Percentiles rank a stretch among this genome's conserved stretches.
Evolutionary conservation across 345 rosid species (phyloP).

Genomic region (Aquilaria yunnanensis): DNA sequence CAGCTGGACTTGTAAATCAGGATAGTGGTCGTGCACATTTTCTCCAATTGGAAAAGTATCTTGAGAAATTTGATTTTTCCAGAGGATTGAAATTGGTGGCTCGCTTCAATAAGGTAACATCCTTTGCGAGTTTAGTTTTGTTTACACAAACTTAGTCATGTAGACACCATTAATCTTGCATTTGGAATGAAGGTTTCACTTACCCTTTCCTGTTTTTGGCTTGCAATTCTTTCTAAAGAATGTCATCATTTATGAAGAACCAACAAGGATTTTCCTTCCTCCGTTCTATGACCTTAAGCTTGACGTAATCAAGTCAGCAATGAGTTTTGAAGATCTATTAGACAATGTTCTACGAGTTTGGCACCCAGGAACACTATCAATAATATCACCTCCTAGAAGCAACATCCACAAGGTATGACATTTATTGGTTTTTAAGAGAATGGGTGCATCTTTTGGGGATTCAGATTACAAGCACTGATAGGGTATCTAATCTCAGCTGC

Average conservation of each 20-base stretch:
- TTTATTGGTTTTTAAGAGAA: background rate
- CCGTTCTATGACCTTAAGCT: slow-evolving; percentile 15
- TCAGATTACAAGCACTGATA: background rate
- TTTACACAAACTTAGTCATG: background rate
- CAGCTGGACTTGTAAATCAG: background rate
- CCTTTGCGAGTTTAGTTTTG: background rate
- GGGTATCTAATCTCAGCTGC: background rate
- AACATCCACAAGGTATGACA: slow-evolving; percentile 23
- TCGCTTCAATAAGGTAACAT: slow-evolving; percentile 19
- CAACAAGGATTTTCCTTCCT: slow-evolving; percentile 15
- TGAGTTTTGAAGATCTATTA: slow-evolving; percentile 16
- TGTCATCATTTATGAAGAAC: slow-evolving; percentile 28
- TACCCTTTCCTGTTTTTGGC: background rate
- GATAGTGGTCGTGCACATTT: slow-evolving; percentile 6
- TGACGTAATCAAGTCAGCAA: slow-evolving; percentile 21
- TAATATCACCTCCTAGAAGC: slow-evolving; percentile 19
- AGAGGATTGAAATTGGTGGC: slow-evolving; percentile 25
- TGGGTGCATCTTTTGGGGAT: background rate
- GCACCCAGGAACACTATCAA: slow-evolving; percentile 20
- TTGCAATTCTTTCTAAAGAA: slow-evolving; percentile 12
- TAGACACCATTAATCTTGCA: background rate
- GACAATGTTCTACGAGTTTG: slow-evolving; percentile 19
- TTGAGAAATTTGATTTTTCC: slow-evolving; percentile 19
- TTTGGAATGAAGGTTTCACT: background rate
- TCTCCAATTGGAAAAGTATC: slow-evolving; percentile 17